Percentiles rank a stretch among this genome's conserved stretches.
phyloP scores from a whole-genome alignment of 1,284 basidiomycete species.

The Xerocomus nothofagi region DNA sequence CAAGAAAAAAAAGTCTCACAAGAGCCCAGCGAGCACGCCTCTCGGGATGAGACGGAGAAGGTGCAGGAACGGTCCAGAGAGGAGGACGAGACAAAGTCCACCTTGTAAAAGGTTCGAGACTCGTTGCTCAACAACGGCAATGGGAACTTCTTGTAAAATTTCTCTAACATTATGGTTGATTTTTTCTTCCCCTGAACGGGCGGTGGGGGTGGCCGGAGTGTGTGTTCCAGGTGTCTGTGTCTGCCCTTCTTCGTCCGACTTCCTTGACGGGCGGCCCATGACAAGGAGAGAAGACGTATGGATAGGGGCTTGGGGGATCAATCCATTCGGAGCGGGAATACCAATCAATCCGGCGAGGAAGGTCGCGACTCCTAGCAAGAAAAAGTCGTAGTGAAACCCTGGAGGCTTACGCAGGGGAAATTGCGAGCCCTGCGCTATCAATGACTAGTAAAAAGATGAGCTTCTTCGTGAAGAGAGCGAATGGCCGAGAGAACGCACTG shows the following conservation, averaged over 20 bases:
- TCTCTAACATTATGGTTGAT: constrained; percentile 24
- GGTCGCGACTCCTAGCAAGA: constrained; percentile 89
- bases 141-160: constrained; percentile 55
- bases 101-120: constrained; percentile 89
- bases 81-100: constrained; percentile 73
- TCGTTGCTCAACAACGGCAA: constrained; percentile 86
- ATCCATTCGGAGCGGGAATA: constrained; percentile 90
- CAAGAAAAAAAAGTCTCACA: constrained; percentile 47
- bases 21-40: constrained; percentile 72
- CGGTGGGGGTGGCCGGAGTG: not conserved
- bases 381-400: constrained; percentile 90
- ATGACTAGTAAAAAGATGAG: constrained; percentile 48
- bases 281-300: constrained; percentile 87
- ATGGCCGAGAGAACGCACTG: constrained; percentile 44
- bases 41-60: constrained; percentile 76
- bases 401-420: constrained; percentile 91
- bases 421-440: constrained; percentile 91
- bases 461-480: not conserved
- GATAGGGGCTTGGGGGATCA: constrained; percentile 95
- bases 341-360: constrained; percentile 91
- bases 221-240: constrained; percentile 11
- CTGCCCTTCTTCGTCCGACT: constrained; percentile 44
- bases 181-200: constrained; percentile 28
- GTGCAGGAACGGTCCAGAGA: constrained; percentile 81
- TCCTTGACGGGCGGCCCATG: constrained; percentile 55